These are phyloP conservation scores for Clitopilus hobsonii DNA, from an alignment of 768 basidiomycete genomes.

Conservation along the genomic window DNA sequence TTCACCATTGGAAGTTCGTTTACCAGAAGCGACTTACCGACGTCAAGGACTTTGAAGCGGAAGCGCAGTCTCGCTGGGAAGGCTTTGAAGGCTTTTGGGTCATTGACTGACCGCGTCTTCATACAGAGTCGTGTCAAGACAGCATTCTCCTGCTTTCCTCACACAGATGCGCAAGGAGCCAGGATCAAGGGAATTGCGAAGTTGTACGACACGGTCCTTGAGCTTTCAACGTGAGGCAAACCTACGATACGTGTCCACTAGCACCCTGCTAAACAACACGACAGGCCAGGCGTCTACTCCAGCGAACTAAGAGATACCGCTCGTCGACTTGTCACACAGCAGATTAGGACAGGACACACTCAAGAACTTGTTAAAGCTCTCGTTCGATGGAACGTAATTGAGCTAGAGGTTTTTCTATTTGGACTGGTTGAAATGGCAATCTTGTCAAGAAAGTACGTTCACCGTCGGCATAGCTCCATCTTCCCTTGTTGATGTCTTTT, in stretches of 20 bases:
- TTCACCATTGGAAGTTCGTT: background rate
- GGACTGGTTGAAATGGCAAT: background rate
- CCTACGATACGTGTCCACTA: background rate
- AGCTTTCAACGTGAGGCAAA: slow-evolving; percentile 2
- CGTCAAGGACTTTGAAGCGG: slow-evolving; percentile 3
- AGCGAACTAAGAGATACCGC: background rate
- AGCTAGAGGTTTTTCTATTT: background rate
- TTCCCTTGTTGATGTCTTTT: background rate
- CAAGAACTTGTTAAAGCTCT: slow-evolving; percentile 2
- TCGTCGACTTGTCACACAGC: background rate
- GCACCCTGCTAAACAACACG: background rate
- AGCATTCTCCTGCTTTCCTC: background rate
- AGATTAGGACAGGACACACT: slow-evolving; percentile 2
- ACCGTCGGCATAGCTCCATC: background rate
- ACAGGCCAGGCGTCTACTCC: background rate
- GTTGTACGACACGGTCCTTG: slow-evolving; percentile 1
- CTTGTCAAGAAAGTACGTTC: background rate
- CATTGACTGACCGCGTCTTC: background rate
- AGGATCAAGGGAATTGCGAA: background rate
- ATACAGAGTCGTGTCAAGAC: background rate
- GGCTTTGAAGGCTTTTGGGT: slow-evolving; percentile 4
- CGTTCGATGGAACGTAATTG: background rate
- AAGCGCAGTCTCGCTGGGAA: slow-evolving; percentile 4
- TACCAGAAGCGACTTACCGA: background rate
- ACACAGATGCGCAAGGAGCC: background rate